Base-by-base conservation (phyloP, 2,329 filamentous ascomycete species). In the Aspergillus fumigatiaffinis region DNA sequence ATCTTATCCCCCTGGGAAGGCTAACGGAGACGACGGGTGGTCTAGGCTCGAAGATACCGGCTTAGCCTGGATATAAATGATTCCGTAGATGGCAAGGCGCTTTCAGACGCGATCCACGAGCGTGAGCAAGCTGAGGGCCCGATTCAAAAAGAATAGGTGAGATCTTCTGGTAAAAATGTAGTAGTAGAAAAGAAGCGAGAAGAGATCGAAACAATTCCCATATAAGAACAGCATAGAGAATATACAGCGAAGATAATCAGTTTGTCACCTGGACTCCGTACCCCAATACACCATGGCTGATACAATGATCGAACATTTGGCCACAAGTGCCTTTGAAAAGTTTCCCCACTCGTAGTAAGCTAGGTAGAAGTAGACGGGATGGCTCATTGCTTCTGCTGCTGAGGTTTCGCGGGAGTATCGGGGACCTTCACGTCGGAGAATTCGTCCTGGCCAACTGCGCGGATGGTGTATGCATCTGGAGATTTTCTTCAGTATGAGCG, bases 361-460 rank as follows among this genome's bases (percentile, higher is more conserved):
- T 41, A 50, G 32, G 21, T 28, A 21, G 23, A 51, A 26, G 23
- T 52, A 53, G 25, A 54, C 28, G 23, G n/a, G 28, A 29, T 49
- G n/a, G 29, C 59, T 58, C 62, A 68, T 64, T 72, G 66, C 58
- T 72, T 65, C 59, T 71, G 53, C 56, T 52, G 54, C 50, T 65
- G 54, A 25, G 59, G 38, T 28, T 62, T 51, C 12, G 77, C 74
- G 50, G 90, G 88, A 53, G 83, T 80, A 72, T 91, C 89, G 28
- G 94, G 94, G 41, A 97, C 88, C 72, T 91, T 87, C 67, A 97
- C 92, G 72, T 99, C 94, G 57, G 92, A 90, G 78, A 99, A 99
- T 65, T 97, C 91, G 75, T 97, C 94, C 77, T 97, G 94, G 47
- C 93, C 91, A 70, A 99, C 90, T 54, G 91, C 91, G 64, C 82